These are phyloP conservation scores for Eimeria praecox DNA, from an alignment of 169 alveolate species.

Conservation along the genomic window DNA sequence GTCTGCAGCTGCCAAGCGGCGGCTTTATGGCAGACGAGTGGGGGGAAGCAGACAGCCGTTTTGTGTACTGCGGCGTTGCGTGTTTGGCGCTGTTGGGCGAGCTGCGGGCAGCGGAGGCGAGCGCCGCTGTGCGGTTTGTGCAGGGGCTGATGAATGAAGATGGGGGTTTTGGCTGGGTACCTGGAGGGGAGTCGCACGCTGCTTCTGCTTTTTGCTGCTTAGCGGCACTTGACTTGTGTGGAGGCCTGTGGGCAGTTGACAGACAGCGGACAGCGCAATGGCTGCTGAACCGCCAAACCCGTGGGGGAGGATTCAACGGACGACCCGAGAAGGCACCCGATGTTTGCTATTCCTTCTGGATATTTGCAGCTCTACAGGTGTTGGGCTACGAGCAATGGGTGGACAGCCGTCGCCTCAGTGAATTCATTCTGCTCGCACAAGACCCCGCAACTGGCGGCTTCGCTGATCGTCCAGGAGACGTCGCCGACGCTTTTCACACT, in stretches of 20 bases:
- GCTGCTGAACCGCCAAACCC: constrained; percentile 92
- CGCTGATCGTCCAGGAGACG: constrained; percentile 83
- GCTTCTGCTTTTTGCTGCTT: constrained; percentile 96
- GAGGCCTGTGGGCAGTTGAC: constrained; percentile 56
- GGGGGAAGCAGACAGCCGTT: constrained; percentile 95
- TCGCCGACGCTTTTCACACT: constrained; percentile 96
- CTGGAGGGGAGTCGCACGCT: constrained; percentile 97
- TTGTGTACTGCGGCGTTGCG: constrained; percentile 94
- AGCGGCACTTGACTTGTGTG: constrained; percentile 84
- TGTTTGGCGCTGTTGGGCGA: constrained; percentile 86
- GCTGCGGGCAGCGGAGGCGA: constrained; percentile 86
- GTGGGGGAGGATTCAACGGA: constrained; percentile 96
- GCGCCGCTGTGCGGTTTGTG: constrained; percentile 90
- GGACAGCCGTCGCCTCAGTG: constrained; percentile 63
- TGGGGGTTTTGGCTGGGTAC: constrained; percentile 96
- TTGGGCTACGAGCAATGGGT: constrained; percentile 83
- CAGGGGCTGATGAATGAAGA: constrained; percentile 93
- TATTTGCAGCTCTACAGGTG: constrained; percentile 90
- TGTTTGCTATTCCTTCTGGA: constrained; percentile 98
- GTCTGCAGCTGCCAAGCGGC: constrained; percentile 92
- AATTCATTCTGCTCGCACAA: constrained; percentile 80
- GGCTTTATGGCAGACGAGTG: constrained; percentile 94
- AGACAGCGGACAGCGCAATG: constrained; percentile 84
- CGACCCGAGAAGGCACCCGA: constrained; percentile 98
- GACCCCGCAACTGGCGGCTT: constrained; percentile 80